Evolutionary conservation across 2,329 filamentous ascomycete species (phyloP), one percentile per base, ranked within the genome.

Genomic region (Beauveria medogensis): DNA sequence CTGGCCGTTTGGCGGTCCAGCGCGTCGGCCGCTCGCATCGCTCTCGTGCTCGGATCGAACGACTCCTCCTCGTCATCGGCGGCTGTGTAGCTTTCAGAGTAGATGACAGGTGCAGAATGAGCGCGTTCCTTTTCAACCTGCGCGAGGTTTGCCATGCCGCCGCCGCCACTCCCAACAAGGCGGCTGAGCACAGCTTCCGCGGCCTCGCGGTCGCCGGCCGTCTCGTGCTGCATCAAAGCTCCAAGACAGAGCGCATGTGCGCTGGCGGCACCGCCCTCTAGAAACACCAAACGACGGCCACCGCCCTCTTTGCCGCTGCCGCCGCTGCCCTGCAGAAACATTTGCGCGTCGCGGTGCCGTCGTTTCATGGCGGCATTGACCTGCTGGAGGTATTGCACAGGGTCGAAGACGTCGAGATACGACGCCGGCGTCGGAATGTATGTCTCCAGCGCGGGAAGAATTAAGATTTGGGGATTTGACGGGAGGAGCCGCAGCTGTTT

Each of bases 401-500:
- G 64, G 20, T 75, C 69, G 56, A 75, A 71, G 2, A 60, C 54
- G 14, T 64, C 54, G 24, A 54, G 26, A 41, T 47, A 54, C 9
- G 60, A 30, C 6, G 22, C 14, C 3, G 24, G 41, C n/a, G 16
- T 34, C 5, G 51, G 51, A 2, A 81, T 63, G 63, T 83, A 84
- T 40, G 75, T 73, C 62, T 79, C 71, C n/a, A 84, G 64, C 37
- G 72, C 71, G 0, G 84, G 83, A 2, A 88, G 72, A 41, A 86
- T 76, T 26, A 86, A 70, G 43, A 87, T 79, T 61, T 85, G 80
- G 0, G 80, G 72, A 1, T 83, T 87, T 3, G 76, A 77, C 9
- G 85, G 85, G 12, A 88, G 77, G 3, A 87, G 76, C 52, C 79
- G 79, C 44, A 87, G 72, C 65, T 88, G 85, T 3, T 82, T 85